Evolutionary conservation across 1,284 basidiomycete species (phyloP), one percentile per base, ranked within the genome.

Genomic region (Veloporphyrellus conicus): DNA sequence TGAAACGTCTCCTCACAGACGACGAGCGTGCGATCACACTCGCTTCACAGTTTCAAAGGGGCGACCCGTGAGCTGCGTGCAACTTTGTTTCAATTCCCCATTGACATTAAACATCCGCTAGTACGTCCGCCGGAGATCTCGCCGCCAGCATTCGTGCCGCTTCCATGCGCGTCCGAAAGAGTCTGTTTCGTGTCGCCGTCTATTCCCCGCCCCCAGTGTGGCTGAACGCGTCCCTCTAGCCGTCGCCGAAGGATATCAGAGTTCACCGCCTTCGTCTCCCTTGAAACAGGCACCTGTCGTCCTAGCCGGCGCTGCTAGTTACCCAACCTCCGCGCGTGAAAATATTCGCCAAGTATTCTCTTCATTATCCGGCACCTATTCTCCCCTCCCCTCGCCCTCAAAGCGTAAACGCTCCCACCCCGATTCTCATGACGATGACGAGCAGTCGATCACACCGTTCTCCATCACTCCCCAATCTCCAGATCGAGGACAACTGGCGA

Each of bases 1-100:
- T 63, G 56, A 78, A 79, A 61, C 75, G 77, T 47, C 53, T 67
- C 8, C 60, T 72, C 10, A 75, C 72, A 31, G 70, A 72, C 47
- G 68, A 71, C 49, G 60, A 61, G 37, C 66, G 65, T 53, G 60
- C 68, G 46, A 61, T 63, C 15, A 59, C 60, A 19, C 45, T 57
- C 45, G 67, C 64, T 41, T 68, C 68, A 22, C 43, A 52, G 41
- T 54, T 48, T 38, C 58, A 64, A 23, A 38, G 34, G 19, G 48
- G 44, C 44, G 56, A 59, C 38, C 48, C 41, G 63, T 64, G 51
- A 58, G 66, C 39, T 7, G 15, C 41, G 38, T 49, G 32, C 39
- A 45, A 33, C 45, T 45, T 41, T 45, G 41, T 28, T 49, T 34
- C 39, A 44, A 20, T 45, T 36, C 14, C 15, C 14, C 33, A 20